Base-by-base conservation (phyloP, 164 flowering plant species). In the Malania oleifera region DNA sequence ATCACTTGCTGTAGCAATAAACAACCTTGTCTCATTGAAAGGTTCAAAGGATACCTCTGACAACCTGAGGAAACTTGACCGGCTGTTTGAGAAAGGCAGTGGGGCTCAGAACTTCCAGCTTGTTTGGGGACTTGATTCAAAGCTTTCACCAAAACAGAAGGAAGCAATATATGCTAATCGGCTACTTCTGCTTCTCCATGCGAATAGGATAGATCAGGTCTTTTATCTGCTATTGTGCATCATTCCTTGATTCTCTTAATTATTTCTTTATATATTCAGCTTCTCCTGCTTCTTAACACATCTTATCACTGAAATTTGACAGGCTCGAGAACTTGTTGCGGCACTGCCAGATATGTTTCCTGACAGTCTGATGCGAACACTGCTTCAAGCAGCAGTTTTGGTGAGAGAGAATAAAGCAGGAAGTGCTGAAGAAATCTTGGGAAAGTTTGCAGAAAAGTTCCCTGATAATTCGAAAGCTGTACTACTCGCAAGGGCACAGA, bases 311-410 rank as follows among this genome's bases (percentile, higher is more conserved):
- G 35, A 41, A 39, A 44, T 46, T 28, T 56, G 67, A 19, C 82
- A 93, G 97, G 97, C 93, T 37, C 84, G 88, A 57, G 97, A 90
- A 71, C 85, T 90, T 66, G 96, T 78, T 61, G 69, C 83, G 67
- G 72, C 72, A 2, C 69, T 87, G 65, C 73, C 69, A 3, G 75
- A 62, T 61, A 74, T 84, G 82, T 86, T 84, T 67, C 80, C 82
- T 23, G 80, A 78, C 31, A 84, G 86, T 67, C 73, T 81, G 69
- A 69, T 63, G 65, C 91, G 89, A 7, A 67, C 70, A 51, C 72
- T 93, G 66, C 96, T 93, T 75, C 87, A 93, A 75, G 90, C 96
- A 61, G 88, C 96, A 15, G 83, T 93, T 4, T 72, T 80, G 50
- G 95, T 88, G 27, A 80, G 89, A 75, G 96, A 86, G 64, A 90